Conservation (phyloP, 148 eudicot species). For the Rhododendron vialii region DNA sequence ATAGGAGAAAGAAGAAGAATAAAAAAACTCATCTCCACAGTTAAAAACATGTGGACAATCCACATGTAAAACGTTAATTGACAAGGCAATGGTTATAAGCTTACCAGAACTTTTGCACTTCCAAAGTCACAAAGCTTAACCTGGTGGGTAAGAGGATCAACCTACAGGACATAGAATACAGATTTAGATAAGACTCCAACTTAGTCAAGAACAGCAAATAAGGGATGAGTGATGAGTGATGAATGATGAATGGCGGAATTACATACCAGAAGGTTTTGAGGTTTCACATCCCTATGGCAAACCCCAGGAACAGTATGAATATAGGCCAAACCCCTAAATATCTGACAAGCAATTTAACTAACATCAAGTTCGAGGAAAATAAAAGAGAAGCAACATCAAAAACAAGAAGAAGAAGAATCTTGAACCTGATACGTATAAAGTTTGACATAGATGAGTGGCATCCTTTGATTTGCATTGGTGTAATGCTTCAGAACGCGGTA, state of each 20-base stretch:
- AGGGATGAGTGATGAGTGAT: too few relatives aligned
- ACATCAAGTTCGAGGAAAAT: not conserved
- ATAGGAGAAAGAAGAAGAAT: not conserved
- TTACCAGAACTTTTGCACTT: slow-evolving; percentile 87
- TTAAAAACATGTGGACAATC: not conserved
- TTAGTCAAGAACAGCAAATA: not conserved
- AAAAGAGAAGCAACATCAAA: not conserved
- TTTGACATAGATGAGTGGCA: slow-evolving; percentile 78
- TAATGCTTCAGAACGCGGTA: slow-evolving; percentile 70
- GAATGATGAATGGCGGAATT: too few relatives aligned
- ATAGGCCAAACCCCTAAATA: slow-evolving; percentile 79
- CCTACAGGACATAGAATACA: slow-evolving; percentile 30
- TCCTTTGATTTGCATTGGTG: slow-evolving; percentile 59
- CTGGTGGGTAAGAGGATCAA: slow-evolving; percentile 87
- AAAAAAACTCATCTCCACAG: not conserved
- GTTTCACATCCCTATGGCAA: slow-evolving; percentile 82
- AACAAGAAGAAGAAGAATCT: not conserved
- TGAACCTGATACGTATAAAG: slow-evolving; percentile 78
- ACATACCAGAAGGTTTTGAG: slow-evolving; percentile 63
- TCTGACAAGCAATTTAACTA: slow-evolving; percentile 30
- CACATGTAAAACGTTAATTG: not conserved
- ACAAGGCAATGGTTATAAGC: slow-evolving; percentile 6
- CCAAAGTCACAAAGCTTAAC: slow-evolving; percentile 92
- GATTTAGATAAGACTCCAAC: slow-evolving; percentile 6
- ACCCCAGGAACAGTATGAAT: slow-evolving; percentile 77